phyloP scores from a whole-genome alignment of 192 early-diverging fungal species.

The Coemansia sp. region DNA sequence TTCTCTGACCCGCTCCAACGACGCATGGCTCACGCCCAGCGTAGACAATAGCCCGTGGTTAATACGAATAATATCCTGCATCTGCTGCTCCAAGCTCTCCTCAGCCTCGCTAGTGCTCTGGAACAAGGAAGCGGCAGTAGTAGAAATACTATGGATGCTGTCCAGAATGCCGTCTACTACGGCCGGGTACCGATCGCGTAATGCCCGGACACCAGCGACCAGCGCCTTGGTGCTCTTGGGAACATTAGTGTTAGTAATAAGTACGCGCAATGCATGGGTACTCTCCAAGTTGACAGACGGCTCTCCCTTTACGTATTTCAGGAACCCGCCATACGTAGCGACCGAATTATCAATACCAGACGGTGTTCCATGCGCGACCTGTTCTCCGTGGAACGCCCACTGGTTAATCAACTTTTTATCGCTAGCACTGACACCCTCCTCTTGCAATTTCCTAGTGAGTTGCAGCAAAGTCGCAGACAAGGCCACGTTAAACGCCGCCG shows the following conservation, averaged over 20 bases:
- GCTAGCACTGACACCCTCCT: slow-evolving; percentile 12
- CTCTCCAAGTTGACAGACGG: slow-evolving; percentile 55
- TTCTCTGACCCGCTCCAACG: slow-evolving; percentile 75
- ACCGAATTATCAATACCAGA: slow-evolving; percentile 96
- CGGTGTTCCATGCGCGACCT: slow-evolving; percentile 94
- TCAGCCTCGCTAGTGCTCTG: neutral
- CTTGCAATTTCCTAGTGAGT: slow-evolving; percentile 46
- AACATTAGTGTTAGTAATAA: slow-evolving; percentile 89
- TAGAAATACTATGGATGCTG: slow-evolving; percentile 66
- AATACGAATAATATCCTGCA: slow-evolving; percentile 68
- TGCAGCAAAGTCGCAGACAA: slow-evolving; percentile 77
- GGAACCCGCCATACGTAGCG: slow-evolving; percentile 85
- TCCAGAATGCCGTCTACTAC: slow-evolving; percentile 71
- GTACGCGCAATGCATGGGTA: slow-evolving; percentile 69
- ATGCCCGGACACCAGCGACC: slow-evolving; percentile 75
- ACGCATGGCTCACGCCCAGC: slow-evolving; percentile 82
- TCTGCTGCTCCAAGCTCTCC: slow-evolving; percentile 17
- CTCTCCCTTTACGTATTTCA: slow-evolving; percentile 68
- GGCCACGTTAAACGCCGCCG: slow-evolving; percentile 87
- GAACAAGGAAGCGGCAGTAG: slow-evolving; percentile 43
- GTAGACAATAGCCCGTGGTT: slow-evolving; percentile 84
- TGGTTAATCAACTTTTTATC: slow-evolving; percentile 69
- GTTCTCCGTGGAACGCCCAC: slow-evolving; percentile 93
- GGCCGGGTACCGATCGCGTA: slow-evolving; percentile 58
- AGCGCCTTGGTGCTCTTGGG: slow-evolving; percentile 87